Conservation (phyloP, 768 basidiomycete genomes). For the Macrolepiota dolichaula region DNA sequence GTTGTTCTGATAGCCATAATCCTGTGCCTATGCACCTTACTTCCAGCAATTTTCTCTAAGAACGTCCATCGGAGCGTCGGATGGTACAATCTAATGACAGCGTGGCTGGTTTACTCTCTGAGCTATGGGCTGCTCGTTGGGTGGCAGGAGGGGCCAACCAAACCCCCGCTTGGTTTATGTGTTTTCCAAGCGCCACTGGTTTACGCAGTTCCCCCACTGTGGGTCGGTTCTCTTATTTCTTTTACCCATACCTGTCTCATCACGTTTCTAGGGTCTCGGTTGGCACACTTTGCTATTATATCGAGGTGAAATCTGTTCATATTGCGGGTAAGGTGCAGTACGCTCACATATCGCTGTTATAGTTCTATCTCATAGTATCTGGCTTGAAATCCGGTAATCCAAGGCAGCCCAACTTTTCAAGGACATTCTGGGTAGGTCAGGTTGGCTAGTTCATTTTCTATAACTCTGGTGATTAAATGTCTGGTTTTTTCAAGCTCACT, state of each 20-base stretch:
- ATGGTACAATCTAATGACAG: constrained; percentile 10
- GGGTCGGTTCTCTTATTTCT: not conserved
- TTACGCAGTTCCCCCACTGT: constrained; percentile 1
- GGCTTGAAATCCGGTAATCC: not conserved
- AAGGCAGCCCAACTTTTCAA: not conserved
- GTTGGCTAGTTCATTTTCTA: too few relatives aligned
- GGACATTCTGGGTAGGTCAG: constrained; percentile 1
- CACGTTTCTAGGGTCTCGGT: not conserved
- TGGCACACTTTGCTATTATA: constrained; percentile 5
- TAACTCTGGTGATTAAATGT: not conserved
- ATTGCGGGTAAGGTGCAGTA: not conserved
- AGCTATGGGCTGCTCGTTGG: constrained; percentile 5
- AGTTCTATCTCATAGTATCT: constrained; percentile 6
- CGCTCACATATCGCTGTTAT: not conserved
- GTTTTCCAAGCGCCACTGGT: not conserved
- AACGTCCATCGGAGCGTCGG: constrained; percentile 1
- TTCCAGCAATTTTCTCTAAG: constrained; percentile 5
- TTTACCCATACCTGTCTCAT: not conserved
- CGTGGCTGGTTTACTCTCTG: constrained; percentile 7
- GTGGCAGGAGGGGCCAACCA: not conserved
- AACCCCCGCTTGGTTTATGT: not conserved
- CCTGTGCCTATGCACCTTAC: constrained; percentile 7
- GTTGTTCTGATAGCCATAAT: not conserved
- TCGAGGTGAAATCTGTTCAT: not conserved
- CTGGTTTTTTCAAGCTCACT: not conserved